Conservation (phyloP, 2,329 filamentous ascomycete species). For the Trichoderma brevicompactum region DNA sequence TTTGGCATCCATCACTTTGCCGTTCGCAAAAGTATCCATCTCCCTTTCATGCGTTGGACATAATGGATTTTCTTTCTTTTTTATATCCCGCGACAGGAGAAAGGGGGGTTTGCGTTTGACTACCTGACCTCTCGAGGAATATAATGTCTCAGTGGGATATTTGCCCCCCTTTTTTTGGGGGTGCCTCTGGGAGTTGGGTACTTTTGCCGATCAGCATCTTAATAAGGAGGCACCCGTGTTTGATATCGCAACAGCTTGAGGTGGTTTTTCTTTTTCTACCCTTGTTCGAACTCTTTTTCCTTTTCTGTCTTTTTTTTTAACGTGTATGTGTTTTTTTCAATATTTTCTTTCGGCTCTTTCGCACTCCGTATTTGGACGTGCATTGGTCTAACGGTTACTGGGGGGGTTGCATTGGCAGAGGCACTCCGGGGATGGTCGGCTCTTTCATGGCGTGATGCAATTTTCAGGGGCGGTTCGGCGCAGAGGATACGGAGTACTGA, state of each 20-base stretch:
- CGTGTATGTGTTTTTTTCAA: neutral
- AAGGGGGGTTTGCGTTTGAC: neutral
- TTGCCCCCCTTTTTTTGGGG: slow-evolving; percentile 22
- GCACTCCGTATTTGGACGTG: slow-evolving; percentile 14
- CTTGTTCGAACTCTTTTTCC: slow-evolving; percentile 14
- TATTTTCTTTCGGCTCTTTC: slow-evolving; percentile 25
- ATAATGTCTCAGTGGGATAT: slow-evolving; percentile 18
- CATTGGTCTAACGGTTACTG: slow-evolving; percentile 27
- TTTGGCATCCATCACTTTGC: neutral
- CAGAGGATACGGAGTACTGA: slow-evolving; percentile 31
- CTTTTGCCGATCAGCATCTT: slow-evolving; percentile 20
- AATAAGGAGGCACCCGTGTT: slow-evolving; percentile 26
- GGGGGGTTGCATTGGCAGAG: slow-evolving; percentile 28
- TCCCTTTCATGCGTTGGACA: slow-evolving; percentile 23
- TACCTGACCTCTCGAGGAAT: slow-evolving; percentile 26
- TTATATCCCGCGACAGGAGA: neutral
- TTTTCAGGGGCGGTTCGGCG: slow-evolving; percentile 30
- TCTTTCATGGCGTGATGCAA: slow-evolving; percentile 31
- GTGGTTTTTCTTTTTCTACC: slow-evolving; percentile 20
- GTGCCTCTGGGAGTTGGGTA: slow-evolving; percentile 12
- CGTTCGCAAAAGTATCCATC: slow-evolving; percentile 5
- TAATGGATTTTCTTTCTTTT: slow-evolving; percentile 10
- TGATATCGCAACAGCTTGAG: slow-evolving; percentile 11
- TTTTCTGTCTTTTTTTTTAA: slow-evolving; percentile 4
- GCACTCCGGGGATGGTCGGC: slow-evolving; percentile 27